These are phyloP conservation scores for Elaeis guineensis DNA, from an alignment of 176 grass and related monocot species.

Conservation along the genomic window DNA sequence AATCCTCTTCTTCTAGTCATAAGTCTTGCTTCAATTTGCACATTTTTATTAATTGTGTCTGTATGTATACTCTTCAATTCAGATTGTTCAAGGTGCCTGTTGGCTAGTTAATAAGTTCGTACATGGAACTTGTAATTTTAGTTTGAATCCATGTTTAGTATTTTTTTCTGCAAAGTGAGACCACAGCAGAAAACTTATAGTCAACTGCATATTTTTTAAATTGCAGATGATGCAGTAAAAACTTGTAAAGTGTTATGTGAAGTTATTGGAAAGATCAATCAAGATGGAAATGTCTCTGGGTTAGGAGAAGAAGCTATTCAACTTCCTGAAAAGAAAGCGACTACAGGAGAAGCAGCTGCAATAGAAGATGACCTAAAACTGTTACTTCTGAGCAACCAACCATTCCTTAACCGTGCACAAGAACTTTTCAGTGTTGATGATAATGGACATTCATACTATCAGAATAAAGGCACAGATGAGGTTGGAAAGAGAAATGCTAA, in stretches of 20 bases:
- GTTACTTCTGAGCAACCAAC: slow-evolving; percentile 42
- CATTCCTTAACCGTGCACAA: slow-evolving; percentile 30
- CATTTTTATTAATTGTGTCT: too few relatives aligned
- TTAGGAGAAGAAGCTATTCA: slow-evolving; percentile 9
- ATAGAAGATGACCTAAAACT: slow-evolving; percentile 39
- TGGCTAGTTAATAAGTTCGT: too few relatives aligned
- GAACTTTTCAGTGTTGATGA: slow-evolving; percentile 10
- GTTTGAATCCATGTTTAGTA: too few relatives aligned
- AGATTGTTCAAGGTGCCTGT: too few relatives aligned
- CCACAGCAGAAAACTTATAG: not conserved
- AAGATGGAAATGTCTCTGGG: slow-evolving; percentile 11
- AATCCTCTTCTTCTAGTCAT: too few relatives aligned
- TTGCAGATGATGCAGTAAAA: slow-evolving; percentile 27
- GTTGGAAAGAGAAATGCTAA: slow-evolving; percentile 13
- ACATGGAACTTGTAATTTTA: too few relatives aligned
- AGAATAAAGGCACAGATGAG: slow-evolving; percentile 8
- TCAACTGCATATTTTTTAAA: slow-evolving; percentile 8
- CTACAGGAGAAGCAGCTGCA: slow-evolving; percentile 18
- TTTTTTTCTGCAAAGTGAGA: too few relatives aligned
- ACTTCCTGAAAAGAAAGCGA: slow-evolving; percentile 2
- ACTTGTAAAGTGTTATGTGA: slow-evolving; percentile 29
- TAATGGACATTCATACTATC: slow-evolving; percentile 1
- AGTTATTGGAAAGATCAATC: slow-evolving; percentile 18
- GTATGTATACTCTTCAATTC: too few relatives aligned
- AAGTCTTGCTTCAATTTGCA: too few relatives aligned